These are phyloP conservation scores for Borovskyia barvae DNA, from an alignment of 208 protist genomes.

Conservation along the genomic window DNA sequence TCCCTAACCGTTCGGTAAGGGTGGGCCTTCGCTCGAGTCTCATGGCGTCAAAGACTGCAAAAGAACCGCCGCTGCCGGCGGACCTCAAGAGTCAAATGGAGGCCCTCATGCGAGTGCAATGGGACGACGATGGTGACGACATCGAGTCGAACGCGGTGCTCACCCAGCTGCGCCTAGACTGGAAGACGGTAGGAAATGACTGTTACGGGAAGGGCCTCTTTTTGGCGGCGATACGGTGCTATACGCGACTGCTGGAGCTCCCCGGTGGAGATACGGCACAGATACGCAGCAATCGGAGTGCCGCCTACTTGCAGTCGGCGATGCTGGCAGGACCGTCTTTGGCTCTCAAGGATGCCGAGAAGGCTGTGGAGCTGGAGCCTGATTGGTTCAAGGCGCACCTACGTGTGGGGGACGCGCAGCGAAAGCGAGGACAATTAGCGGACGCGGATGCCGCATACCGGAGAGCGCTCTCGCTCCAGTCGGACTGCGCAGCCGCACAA, in stretches of 20 bases:
- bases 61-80: constrained; percentile 44
- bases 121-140: constrained; percentile 8
- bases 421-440: constrained; percentile 87
- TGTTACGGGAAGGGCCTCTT: constrained; percentile 62
- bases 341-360: constrained; percentile 87
- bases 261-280: constrained; percentile 53
- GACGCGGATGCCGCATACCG: constrained; percentile 76
- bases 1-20: too few relatives aligned
- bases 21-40: too few relatives aligned
- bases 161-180: constrained; percentile 31
- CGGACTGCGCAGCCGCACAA: constrained; percentile 36
- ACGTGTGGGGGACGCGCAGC: constrained; percentile 81
- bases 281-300: constrained; percentile 89
- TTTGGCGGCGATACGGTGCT: constrained; percentile 79
- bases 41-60: constrained; percentile 26
- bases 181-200: constrained; percentile 80
- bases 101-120: background rate
- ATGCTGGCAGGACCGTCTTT: constrained; percentile 69
- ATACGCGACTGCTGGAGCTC: constrained; percentile 60
- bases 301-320: constrained; percentile 70
- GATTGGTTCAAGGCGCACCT: constrained; percentile 86
- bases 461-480: constrained; percentile 49
- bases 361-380: constrained; percentile 59
- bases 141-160: constrained; percentile 4
- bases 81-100: constrained; percentile 40